These are phyloP conservation scores for Lactifluus hygrophoroides DNA, from an alignment of 768 basidiomycete genomes.

Conservation along the genomic window DNA sequence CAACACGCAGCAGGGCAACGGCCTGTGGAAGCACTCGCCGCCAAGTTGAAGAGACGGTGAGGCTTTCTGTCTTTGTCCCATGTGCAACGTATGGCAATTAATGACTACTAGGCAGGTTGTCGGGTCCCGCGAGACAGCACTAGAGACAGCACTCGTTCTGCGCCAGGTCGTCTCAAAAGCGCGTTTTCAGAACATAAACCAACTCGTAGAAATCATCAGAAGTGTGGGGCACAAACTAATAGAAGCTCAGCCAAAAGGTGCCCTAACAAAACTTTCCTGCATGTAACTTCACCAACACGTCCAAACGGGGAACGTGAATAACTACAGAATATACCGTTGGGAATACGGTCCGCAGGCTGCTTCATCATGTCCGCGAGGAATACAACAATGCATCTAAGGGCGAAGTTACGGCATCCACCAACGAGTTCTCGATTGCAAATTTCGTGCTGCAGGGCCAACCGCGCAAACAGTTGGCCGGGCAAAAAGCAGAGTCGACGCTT, in stretches of 20 bases:
- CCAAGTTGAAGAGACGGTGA: conserved; percentile 64
- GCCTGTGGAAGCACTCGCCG: conserved; percentile 59
- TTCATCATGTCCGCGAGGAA: conserved; percentile 93
- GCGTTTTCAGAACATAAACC: conserved; percentile 78
- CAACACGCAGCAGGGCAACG: conserved; percentile 39
- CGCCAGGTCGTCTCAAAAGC: conserved; percentile 86
- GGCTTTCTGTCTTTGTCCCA: conserved; percentile 24
- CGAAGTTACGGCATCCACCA: conserved; percentile 30
- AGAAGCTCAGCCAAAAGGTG: conserved; percentile 94
- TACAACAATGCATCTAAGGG: conserved; percentile 71
- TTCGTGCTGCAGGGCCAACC: conserved; percentile 80
- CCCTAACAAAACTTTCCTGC: not conserved
- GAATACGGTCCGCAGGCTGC: conserved; percentile 86
- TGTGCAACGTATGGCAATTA: conserved; percentile 8
- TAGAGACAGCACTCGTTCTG: conserved; percentile 83
- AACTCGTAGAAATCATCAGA: conserved; percentile 72
- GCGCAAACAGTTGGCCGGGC: conserved; percentile 34
- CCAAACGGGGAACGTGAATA: not conserved
- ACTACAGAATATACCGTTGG: conserved; percentile 83
- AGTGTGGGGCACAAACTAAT: conserved; percentile 71
- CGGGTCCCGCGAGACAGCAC: conserved; percentile 80
- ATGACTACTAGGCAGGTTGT: conserved; percentile 64
- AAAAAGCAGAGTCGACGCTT: conserved; percentile 44
- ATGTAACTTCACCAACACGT: conserved; percentile 8
- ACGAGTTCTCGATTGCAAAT: conserved; percentile 65